Percentiles rank a stretch among this genome's conserved stretches.
phyloP scores from a whole-genome alignment of 176 grass and related monocot genomes.

The Phragmites australis region DNA sequence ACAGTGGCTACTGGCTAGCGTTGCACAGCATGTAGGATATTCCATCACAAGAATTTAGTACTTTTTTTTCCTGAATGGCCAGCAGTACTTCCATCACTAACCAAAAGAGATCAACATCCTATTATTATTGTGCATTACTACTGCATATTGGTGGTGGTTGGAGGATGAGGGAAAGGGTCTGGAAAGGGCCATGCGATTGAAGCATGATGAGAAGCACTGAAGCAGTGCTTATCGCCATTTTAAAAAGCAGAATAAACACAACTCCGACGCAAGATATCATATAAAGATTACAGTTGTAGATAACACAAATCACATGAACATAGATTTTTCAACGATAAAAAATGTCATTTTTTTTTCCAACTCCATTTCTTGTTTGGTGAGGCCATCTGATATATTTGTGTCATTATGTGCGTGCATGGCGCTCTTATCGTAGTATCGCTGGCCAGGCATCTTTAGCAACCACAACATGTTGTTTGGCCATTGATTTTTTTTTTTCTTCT shows the following conservation, averaged over 20 bases:
- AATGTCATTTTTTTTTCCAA: background rate
- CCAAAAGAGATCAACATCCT: slow-evolving; percentile 10
- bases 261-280: slow-evolving; percentile 17
- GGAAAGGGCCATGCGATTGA: background rate
- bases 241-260: background rate
- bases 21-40: slow-evolving; percentile 5
- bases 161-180: slow-evolving; percentile 26
- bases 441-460: slow-evolving; percentile 33
- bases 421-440: slow-evolving; percentile 21
- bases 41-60: slow-evolving; percentile 23
- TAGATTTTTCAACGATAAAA: background rate
- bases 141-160: slow-evolving; percentile 36
- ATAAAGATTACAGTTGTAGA: slow-evolving; percentile 14
- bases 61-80: slow-evolving; percentile 21
- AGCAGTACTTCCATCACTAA: background rate
- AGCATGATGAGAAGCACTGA: background rate
- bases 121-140: slow-evolving; percentile 25
- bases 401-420: background rate
- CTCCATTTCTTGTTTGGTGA: background rate
- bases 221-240: background rate
- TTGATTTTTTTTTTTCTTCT: slow-evolving; percentile 15
- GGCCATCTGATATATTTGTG: background rate
- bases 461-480: slow-evolving; percentile 35
- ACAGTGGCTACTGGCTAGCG: background rate
- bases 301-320: background rate